Percentiles rank a stretch among this genome's conserved stretches.
These are phyloP conservation scores for Saccharum spontaneum DNA, from an alignment of 176 grass and related monocot species.

Conservation along the genomic window DNA sequence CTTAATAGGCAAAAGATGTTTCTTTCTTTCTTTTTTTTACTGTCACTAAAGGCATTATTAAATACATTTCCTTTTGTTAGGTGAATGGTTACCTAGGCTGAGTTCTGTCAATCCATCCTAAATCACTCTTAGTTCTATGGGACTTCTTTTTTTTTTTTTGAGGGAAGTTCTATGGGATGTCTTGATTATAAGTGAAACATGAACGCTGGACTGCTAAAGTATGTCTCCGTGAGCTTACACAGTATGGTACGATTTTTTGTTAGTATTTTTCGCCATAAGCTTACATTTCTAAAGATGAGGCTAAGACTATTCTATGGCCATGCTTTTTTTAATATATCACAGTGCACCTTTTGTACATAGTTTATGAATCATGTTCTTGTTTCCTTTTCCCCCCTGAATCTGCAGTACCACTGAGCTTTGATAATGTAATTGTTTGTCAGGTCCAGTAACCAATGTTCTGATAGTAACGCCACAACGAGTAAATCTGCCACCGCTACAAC, in stretches of 20 bases:
- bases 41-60: not conserved
- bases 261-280: not conserved
- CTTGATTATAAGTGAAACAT: constrained; percentile 5
- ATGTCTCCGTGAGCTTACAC: not conserved
- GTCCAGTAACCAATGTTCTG: constrained; percentile 65
- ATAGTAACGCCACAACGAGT: constrained; percentile 47
- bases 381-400: not conserved
- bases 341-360: not conserved
- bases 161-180: not conserved
- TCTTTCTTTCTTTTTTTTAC: not conserved
- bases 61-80: not conserved
- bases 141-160: not conserved
- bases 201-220: not conserved
- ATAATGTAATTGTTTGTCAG: constrained; percentile 32
- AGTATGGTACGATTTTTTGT: not conserved
- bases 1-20: not conserved
- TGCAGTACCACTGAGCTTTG: not conserved
- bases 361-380: constrained; percentile 1
- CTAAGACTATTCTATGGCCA: not conserved
- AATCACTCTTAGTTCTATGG: not conserved
- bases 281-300: not conserved
- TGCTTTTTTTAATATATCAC: not conserved
- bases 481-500: constrained; percentile 37
- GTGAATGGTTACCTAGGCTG: not conserved
- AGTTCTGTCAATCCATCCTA: not conserved